Conservation (phyloP, 1,284 basidiomycete species). For the Irpex sp. region DNA sequence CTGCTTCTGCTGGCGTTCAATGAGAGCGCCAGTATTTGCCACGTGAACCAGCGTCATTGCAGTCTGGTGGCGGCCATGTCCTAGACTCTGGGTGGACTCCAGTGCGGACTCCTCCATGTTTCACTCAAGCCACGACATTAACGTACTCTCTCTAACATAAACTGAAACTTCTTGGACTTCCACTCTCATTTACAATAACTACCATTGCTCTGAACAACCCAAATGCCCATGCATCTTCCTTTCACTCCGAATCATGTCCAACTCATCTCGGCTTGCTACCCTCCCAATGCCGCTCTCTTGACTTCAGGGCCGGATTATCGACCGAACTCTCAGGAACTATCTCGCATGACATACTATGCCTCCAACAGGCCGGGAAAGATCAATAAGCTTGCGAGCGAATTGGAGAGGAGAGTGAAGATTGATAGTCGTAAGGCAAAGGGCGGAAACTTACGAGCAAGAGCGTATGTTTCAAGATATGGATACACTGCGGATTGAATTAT, state of each 20-base stretch:
- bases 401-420: constrained; percentile 73
- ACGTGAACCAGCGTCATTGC: not conserved
- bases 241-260: constrained; percentile 85
- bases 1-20: not conserved
- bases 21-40: not conserved
- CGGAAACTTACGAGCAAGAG: constrained; percentile 76
- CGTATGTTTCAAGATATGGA: constrained; percentile 50
- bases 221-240: constrained; percentile 40
- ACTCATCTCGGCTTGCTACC: constrained; percentile 90
- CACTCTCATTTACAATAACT: constrained; percentile 8
- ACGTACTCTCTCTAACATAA: not conserved
- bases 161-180: not conserved
- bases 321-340: constrained; percentile 88
- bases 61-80: not conserved
- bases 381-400: constrained; percentile 78
- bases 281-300: constrained; percentile 74
- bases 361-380: constrained; percentile 89
- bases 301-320: constrained; percentile 78
- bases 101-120: not conserved
- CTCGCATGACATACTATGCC: constrained; percentile 90
- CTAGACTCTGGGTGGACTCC: not conserved
- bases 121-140: not conserved
- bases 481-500: not conserved
- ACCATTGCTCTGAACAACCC: not conserved
- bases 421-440: constrained; percentile 69